Evolutionary conservation across 768 basidiomycete species (phyloP), one percentile per base, ranked within the genome.

Genomic region (Leccinum incarnatum): DNA sequence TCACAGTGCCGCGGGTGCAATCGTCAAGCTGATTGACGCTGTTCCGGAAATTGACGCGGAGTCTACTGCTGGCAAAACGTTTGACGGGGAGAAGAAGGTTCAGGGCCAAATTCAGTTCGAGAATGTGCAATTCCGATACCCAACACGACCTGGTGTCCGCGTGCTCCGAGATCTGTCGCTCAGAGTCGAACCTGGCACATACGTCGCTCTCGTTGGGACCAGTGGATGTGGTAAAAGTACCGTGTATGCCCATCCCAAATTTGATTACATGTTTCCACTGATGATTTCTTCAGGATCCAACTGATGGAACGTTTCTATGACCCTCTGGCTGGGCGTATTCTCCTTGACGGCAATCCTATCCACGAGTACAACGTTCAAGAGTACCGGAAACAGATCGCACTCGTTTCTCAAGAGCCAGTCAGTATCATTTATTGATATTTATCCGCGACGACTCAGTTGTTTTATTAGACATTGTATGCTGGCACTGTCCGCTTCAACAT

Each of bases 401-500:
- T 97, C 25, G 95, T 98, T 25, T 96, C 94, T 50, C 95, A 98
- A 71, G 91, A 93, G 65, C 91, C 91, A 29, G 71, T 72, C 23
- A 48, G 71, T 62, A 55, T 40, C 17, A 60, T 15, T 27, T n/a
- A 11, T 5, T 5, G 1, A 58, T 42, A 58, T 62, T 64, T 63
- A 53, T 58, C 56, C 11, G 48, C 4, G 5, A 30, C 27, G 6
- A 34, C 15, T 23, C 6, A 34, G 2, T 5, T 51, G 17, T 50
- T 14, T 53, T 15, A 23, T 10, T 56, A 76, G 74, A 92, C 88
- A 0, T 77, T 98, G 5, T 98, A 97, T 69, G 86, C 92, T n/a
- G 93, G 93, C 29, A 91, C 91, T 2, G 79, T 97, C 59, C 88
- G 89, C 29, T 95, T 96, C 76, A 98, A 98, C 73, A 85, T 95